Evolutionary conservation across 163 green algal genomes (phyloP).

Genomic region (Scenedesmus sp.): DNA sequence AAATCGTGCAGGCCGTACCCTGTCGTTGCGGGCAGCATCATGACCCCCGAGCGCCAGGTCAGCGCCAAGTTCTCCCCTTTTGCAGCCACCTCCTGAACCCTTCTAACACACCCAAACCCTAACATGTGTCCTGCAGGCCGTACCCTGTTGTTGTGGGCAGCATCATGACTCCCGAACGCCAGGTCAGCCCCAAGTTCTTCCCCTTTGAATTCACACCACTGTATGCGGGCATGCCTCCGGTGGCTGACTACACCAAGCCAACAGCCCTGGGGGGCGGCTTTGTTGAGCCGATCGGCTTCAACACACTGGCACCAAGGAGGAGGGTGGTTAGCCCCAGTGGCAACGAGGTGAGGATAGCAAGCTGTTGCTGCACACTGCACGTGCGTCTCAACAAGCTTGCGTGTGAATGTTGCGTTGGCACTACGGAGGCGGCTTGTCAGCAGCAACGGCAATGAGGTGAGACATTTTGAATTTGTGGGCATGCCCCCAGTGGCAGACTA

Average conservation of each 20-base stretch:
- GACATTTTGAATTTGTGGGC: conserved; percentile 41
- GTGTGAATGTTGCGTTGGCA: no score
- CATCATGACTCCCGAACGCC: conserved; percentile 42
- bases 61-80: conserved; percentile 55
- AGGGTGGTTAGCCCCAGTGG: conserved; percentile 24
- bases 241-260: conserved; percentile 36
- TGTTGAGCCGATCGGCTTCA: conserved; percentile 58
- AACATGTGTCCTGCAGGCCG: no score
- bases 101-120: no score
- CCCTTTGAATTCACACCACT: conserved; percentile 60
- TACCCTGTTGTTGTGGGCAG: conserved; percentile 38
- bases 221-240: conserved; percentile 48
- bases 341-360: no score
- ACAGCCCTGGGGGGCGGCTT: conserved; percentile 52
- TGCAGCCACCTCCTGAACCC: conserved; percentile 35
- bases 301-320: conserved; percentile 36
- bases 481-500: conserved; percentile 36
- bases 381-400: no score
- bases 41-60: conserved; percentile 20
- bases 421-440: no score
- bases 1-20: conserved; percentile 51
- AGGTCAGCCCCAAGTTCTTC: conserved; percentile 54
- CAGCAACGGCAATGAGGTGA: conserved; percentile 17
- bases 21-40: conserved; percentile 54
- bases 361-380: no score